phyloP scores from a whole-genome alignment of 2,329 filamentous ascomycete genomes.

The Diplodia mutila region DNA sequence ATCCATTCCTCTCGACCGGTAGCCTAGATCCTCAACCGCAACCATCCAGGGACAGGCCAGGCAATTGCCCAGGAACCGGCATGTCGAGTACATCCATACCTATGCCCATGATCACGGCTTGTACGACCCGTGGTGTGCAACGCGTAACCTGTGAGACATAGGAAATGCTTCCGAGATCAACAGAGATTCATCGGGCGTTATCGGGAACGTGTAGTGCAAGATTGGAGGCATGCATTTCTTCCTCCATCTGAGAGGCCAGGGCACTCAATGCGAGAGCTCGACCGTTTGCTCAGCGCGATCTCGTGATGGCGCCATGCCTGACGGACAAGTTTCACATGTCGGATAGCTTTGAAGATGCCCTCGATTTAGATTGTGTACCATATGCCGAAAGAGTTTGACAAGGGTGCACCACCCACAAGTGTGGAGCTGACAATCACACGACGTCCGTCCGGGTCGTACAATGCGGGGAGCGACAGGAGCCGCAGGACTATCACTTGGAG shows the following conservation, averaged over 20 bases:
- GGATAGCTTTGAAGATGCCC: too few relatives aligned
- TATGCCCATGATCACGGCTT: not conserved
- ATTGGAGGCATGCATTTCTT: too few relatives aligned
- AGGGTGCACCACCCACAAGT: not conserved
- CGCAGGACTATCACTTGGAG: not conserved
- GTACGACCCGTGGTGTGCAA: not conserved
- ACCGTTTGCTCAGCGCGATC: not conserved
- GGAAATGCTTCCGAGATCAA: not conserved
- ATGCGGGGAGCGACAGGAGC: slow-evolving; percentile 1
- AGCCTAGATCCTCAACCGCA: not conserved
- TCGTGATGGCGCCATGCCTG: not conserved
- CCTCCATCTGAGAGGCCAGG: not conserved
- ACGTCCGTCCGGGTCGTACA: not conserved
- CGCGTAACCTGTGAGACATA: not conserved
- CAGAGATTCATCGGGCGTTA: not conserved
- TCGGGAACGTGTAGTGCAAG: not conserved
- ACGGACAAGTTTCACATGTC: not conserved
- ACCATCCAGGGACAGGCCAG: not conserved
- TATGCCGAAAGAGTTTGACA: not conserved
- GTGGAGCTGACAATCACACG: slow-evolving; percentile 6
- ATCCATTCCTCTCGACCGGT: not conserved
- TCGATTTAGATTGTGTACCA: not conserved
- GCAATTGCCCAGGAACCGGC: not conserved
- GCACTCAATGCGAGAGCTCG: not conserved
- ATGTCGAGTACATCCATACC: too few relatives aligned